phyloP scores from a whole-genome alignment of 208 protist species.

The Acanthamoeba rhysodes region DNA sequence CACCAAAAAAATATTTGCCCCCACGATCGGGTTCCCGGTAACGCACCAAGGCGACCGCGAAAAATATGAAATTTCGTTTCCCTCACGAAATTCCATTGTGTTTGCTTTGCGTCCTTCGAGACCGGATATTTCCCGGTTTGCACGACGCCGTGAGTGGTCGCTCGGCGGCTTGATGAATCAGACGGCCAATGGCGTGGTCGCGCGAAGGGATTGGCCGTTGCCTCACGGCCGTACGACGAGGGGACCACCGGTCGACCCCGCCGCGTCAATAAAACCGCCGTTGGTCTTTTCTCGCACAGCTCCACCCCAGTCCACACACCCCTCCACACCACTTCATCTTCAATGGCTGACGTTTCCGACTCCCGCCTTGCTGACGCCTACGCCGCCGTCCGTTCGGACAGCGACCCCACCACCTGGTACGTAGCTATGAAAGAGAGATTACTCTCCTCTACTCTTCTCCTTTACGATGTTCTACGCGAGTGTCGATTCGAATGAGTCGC shows the following conservation, averaged over 20 bases:
- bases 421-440: not conserved
- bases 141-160: not conserved
- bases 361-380: constrained; percentile 59
- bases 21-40: not conserved
- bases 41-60: not conserved
- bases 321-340: constrained; percentile 16
- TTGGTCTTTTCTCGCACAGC: constrained; percentile 21
- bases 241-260: not conserved
- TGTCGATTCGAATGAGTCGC: not conserved
- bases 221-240: constrained; percentile 27
- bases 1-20: too few relatives aligned
- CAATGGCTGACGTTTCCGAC: constrained; percentile 74
- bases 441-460: too few relatives aligned
- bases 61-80: not conserved
- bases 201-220: constrained; percentile 18
- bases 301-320: not conserved
- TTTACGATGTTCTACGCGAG: too few relatives aligned
- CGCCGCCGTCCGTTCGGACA: constrained; percentile 70
- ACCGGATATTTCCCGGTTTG: not conserved
- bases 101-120: not conserved
- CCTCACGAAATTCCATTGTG: not conserved
- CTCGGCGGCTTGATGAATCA: not conserved
- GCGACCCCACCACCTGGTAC: constrained; percentile 74
- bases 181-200: constrained; percentile 10
- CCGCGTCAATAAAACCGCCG: constrained; percentile 13